Evolutionary conservation across 495 filamentous ascomycete genomes (phyloP).

Genomic region (Trichoderma erinaceum): DNA sequence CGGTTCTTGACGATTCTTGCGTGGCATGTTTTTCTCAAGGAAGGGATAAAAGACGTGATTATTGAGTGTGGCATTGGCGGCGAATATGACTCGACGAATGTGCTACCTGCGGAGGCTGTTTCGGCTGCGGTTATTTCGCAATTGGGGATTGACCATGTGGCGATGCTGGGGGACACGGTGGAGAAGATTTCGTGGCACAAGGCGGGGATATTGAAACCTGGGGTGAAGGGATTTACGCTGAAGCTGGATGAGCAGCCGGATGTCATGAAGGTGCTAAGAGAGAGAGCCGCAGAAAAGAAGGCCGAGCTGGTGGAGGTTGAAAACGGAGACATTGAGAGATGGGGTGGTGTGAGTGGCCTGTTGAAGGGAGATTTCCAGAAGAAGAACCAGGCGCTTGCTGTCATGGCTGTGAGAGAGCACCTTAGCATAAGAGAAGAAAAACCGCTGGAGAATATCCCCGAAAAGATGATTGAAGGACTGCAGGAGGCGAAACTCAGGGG

Average conservation of each 20-base stretch:
- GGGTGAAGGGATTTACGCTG: conserved; percentile 36
- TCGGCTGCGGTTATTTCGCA: conserved; percentile 38
- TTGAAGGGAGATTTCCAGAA: conserved; percentile 41
- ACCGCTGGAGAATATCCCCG: conserved; percentile 23
- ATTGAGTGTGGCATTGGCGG: conserved; percentile 48
- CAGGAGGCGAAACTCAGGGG: conserved; percentile 60
- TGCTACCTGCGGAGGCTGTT: conserved; percentile 30
- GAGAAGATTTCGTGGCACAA: conserved; percentile 51
- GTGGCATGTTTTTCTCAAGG: conserved; percentile 37
- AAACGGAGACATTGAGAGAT: conserved; percentile 31
- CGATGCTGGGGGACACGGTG: conserved; percentile 41
- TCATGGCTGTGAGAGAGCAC: conserved; percentile 35
- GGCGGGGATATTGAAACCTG: conserved; percentile 42
- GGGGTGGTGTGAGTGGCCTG: conserved; percentile 30
- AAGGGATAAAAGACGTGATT: conserved; percentile 38
- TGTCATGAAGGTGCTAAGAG: conserved; percentile 35
- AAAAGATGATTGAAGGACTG: conserved; percentile 58
- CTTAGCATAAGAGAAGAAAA: conserved; percentile 24
- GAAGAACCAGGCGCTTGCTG: conserved; percentile 39
- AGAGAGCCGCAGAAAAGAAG: conserved; percentile 34
- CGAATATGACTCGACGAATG: conserved; percentile 47
- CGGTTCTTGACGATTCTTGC: conserved; percentile 47
- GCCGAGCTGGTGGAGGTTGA: conserved; percentile 29
- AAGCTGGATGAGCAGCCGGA: conserved; percentile 20
- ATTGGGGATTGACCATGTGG: conserved; percentile 46